phyloP scores from a whole-genome alignment of 108 stramenopile species.

The Craspedostauros australis region DNA sequence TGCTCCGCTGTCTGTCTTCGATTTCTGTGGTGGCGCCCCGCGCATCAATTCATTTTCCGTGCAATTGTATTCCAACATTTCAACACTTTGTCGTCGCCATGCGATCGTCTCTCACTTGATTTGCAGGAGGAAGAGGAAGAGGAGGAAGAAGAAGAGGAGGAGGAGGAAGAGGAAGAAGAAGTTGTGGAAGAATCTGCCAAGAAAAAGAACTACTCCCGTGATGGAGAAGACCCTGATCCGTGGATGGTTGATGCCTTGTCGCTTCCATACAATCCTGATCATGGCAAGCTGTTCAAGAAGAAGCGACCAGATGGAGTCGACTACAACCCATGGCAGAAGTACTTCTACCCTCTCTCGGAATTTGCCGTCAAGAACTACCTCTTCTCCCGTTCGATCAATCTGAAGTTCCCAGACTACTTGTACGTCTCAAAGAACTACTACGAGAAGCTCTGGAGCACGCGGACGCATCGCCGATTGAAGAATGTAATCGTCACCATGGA shows the following conservation, averaged over 20 bases:
- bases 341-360: conserved; percentile 91
- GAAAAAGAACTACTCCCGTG: conserved; percentile 94
- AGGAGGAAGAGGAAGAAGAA: conserved; percentile 92
- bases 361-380: conserved; percentile 94
- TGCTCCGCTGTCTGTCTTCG: too few species aligned
- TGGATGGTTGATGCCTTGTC: conserved; percentile 86
- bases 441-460: conserved; percentile 87
- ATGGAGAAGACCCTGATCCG: conserved; percentile 91
- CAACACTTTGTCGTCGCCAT: too few species aligned
- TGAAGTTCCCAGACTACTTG: conserved; percentile 83
- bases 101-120: conserved; percentile 3
- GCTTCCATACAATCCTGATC: conserved; percentile 32
- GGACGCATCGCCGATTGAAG: conserved; percentile 94
- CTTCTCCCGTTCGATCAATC: conserved; percentile 58
- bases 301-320: conserved; percentile 7
- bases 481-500: conserved; percentile 97
- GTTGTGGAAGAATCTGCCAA: conserved; percentile 87
- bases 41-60: not conserved
- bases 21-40: too few species aligned
- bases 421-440: conserved; percentile 95
- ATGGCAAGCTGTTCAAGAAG: conserved; percentile 16
- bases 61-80: too few species aligned
- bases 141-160: conserved; percentile 91
- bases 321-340: conserved; percentile 61
- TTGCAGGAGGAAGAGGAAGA: conserved; percentile 85